These are phyloP conservation scores for Quercus engelmannii DNA, from an alignment of 306 rosid species.

Conservation along the genomic window DNA sequence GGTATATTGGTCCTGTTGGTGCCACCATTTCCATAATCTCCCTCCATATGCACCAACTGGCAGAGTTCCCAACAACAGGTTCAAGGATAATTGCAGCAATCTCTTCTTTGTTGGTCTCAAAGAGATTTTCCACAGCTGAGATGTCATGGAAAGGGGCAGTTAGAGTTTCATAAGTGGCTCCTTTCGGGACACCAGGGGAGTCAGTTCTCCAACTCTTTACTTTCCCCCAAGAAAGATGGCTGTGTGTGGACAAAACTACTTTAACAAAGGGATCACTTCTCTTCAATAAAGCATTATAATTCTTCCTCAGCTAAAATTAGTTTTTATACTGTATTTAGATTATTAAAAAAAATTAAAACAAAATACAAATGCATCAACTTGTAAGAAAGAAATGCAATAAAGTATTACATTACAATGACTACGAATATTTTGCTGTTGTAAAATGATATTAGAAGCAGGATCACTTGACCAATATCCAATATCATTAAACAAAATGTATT, in stretches of 20 bases:
- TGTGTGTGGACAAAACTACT: neutral
- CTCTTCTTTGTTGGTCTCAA: conserved; percentile 62
- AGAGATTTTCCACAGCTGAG: conserved; percentile 66
- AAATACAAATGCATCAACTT: too few relatives aligned
- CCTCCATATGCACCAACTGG: conserved; percentile 95
- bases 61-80: conserved; percentile 94
- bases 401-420: too few relatives aligned
- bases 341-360: too few relatives aligned
- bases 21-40: conserved; percentile 97
- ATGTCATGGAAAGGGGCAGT: conserved; percentile 69
- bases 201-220: conserved; percentile 31
- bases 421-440: too few relatives aligned
- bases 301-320: too few relatives aligned
- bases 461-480: too few relatives aligned
- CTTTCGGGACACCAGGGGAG: conserved; percentile 89
- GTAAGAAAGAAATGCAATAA: too few relatives aligned
- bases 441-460: too few relatives aligned
- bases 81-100: conserved; percentile 79
- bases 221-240: neutral
- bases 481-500: too few relatives aligned
- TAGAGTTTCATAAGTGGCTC: conserved; percentile 77
- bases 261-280: neutral
- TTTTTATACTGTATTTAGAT: too few relatives aligned
- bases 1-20: conserved; percentile 96
- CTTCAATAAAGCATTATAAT: too few relatives aligned